Base-by-base conservation (phyloP, 208 protist genomes). In the Endotrypanum monterogeii region DNA sequence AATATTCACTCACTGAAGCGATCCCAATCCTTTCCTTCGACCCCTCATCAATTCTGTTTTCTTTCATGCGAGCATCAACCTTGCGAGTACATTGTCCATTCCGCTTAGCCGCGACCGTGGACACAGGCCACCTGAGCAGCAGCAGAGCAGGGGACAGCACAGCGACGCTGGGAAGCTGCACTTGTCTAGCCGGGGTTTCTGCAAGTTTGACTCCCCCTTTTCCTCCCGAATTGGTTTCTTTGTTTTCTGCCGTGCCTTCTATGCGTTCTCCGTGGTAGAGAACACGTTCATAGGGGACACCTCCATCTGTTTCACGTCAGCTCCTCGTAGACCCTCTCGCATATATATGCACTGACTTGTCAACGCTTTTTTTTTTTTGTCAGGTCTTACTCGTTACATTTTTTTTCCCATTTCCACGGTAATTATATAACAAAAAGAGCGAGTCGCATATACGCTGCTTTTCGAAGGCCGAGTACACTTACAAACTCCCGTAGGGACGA, bases 141-240 rank as follows among this genome's bases (percentile, higher is more conserved):
- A 6, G 35, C 8, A 23, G 32, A 63, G 35, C 2, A 46, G 7
- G 39, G 58, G 35, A 35, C 12, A 63, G 18, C 58, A 37, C 18
- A 44, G n/a, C 58, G 35, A 46, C 58, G 58, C 16, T 46, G 0
- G 16, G 32, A 6, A 25, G 35, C 57, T 63, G 58, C 35, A 63
- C 32, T 28, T 25, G 35, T 63, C 16, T 63, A 23, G 1, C 20
- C 23, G n/a, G 35, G 23, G 58, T 4, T 20, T 63, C 58, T 37
- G 35, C 20, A 6, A n/a, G 28, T 61, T 28, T 32, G n/a, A 18
- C 25, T 70, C 68, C 32, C 71, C 67, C 37, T 56, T 65, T 73
- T 65, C 14, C 25, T 32, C 37, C 14, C 8, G 23, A 7, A 25
- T n/a, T 37, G 23, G 9, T 37, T 30, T 46, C 28, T 18, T 46